Evolutionary conservation across 1,284 basidiomycete species (phyloP), one percentile per base, ranked within the genome.

Genomic region (Chalciporus piperatoides): DNA sequence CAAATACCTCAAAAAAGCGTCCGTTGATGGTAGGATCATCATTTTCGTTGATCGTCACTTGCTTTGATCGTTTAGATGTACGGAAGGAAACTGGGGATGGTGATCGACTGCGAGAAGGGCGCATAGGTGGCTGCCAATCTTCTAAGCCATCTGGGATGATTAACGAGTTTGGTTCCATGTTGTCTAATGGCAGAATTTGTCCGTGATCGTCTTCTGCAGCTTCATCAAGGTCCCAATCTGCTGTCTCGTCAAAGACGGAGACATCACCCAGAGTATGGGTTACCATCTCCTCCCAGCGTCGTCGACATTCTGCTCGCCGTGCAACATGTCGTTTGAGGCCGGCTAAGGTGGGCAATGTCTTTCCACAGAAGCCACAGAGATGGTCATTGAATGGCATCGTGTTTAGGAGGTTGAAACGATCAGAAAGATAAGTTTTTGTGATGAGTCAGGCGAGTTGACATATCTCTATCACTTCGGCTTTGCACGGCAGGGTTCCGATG

Each of bases 241-340:
- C 8, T n/a, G n/a, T n/a, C 11, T 39, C 24, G 11, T 46, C 44
- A 17, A 39, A 28, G 12, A 43, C 37, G 21, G 44, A 46, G 21
- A 46, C 11, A 11, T 21, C 3, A 6, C 21, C 19, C 24, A 24
- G 24, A 9, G 15, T 11, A 5, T 39, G 17, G 7, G 11, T 12
- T 3, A 39, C 37, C 17, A 21, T 39, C 6, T 14, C 21, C 15
- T 39, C 25, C 44, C 44, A 46, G 15, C 15, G 12, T 28, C 21
- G 21, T 4, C 15, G 44, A 36, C 48, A 49, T 37, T 49, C 42
- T 21, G 42, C 24, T 5, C 9, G 14, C 7, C 21, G 10, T 6
- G 25, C 25, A 1, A 49, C 45, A 24, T 49, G 46, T 28, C 9
- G 45, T 19, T 33, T 49, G 35, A 49, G 33, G 27, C 48, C 42